phyloP scores from a whole-genome alignment of 78 protist genomes.

The Monosiga brevicollis region DNA sequence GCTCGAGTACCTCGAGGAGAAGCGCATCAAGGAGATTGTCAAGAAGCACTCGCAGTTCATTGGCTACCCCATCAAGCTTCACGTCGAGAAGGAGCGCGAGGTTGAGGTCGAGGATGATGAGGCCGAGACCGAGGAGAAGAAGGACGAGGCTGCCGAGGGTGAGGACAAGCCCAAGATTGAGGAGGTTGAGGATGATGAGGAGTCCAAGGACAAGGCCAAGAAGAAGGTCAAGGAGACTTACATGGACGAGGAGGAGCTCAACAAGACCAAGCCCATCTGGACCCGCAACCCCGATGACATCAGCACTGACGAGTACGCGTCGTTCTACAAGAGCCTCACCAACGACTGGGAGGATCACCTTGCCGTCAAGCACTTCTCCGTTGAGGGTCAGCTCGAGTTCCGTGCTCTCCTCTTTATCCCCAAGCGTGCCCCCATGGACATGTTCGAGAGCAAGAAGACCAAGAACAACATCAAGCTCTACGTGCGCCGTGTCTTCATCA shows the following conservation, averaged over 20 bases:
- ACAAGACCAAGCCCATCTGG: conserved; percentile 99
- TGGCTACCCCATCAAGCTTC: conserved; percentile 91
- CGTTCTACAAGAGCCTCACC: conserved; percentile 97
- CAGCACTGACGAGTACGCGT: conserved; percentile 96
- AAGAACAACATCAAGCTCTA: conserved; percentile 97
- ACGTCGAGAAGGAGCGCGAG: conserved; percentile 78
- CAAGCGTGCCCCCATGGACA: conserved; percentile 95
- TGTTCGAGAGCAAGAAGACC: conserved; percentile 96
- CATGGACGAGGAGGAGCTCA: conserved; percentile 87
- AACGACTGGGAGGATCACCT: conserved; percentile 99
- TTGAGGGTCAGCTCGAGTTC: conserved; percentile 98
- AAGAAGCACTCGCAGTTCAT: conserved; percentile 99
- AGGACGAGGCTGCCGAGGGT: conserved; percentile 57
- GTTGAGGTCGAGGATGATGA: conserved; percentile 79
- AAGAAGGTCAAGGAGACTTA: conserved; percentile 84
- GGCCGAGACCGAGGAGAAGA: conserved; percentile 45
- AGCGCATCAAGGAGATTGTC: conserved; percentile 88
- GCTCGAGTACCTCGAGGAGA: conserved; percentile 91
- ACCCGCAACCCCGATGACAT: conserved; percentile 88
- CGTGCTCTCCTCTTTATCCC: conserved; percentile 94
- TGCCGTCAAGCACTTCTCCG: conserved; percentile 97
- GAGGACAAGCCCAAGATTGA: conserved; percentile 57
- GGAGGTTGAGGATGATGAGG: conserved; percentile 66
- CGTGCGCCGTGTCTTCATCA: conserved; percentile 98
- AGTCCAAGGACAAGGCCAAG: conserved; percentile 36